Evolutionary conservation across 352 stramenopile genomes (phyloP).

Genomic region (Globisporangium uncinulatum): DNA sequence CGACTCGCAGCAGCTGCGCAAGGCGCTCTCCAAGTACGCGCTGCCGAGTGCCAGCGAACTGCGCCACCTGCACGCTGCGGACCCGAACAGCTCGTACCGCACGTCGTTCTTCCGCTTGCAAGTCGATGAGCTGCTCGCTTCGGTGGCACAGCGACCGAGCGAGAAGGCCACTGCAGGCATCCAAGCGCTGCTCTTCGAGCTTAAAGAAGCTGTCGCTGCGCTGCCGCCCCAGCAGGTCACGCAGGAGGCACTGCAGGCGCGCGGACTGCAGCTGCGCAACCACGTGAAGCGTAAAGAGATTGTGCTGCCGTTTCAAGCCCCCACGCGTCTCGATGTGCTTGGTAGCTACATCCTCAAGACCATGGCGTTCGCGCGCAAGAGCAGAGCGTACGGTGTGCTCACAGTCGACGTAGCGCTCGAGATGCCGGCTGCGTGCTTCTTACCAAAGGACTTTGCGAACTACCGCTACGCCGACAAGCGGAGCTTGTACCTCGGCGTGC

Average conservation of each 20-base stretch:
- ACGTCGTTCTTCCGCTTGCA: constrained; percentile 86
- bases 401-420: constrained; percentile 79
- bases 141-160: constrained; percentile 49
- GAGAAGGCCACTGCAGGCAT: constrained; percentile 39
- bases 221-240: constrained; percentile 72
- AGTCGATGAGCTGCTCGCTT: constrained; percentile 79
- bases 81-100: constrained; percentile 67
- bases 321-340: constrained; percentile 71
- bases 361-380: constrained; percentile 61
- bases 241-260: constrained; percentile 52
- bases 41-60: constrained; percentile 84
- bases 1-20: constrained; percentile 48
- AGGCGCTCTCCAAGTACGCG: constrained; percentile 84
- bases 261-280: constrained; percentile 56
- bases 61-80: constrained; percentile 66
- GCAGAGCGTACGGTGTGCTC: constrained; percentile 39
- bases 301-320: constrained; percentile 76
- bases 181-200: constrained; percentile 71
- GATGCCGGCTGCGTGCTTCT: constrained; percentile 77
- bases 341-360: constrained; percentile 86
- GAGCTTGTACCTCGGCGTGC: constrained; percentile 78
- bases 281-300: constrained; percentile 83
- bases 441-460: constrained; percentile 88
- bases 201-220: constrained; percentile 70
- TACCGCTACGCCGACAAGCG: constrained; percentile 89